Evolutionary conservation across 331 rosid species (phyloP).

Genomic region (Rhamnella rubrinervis): DNA sequence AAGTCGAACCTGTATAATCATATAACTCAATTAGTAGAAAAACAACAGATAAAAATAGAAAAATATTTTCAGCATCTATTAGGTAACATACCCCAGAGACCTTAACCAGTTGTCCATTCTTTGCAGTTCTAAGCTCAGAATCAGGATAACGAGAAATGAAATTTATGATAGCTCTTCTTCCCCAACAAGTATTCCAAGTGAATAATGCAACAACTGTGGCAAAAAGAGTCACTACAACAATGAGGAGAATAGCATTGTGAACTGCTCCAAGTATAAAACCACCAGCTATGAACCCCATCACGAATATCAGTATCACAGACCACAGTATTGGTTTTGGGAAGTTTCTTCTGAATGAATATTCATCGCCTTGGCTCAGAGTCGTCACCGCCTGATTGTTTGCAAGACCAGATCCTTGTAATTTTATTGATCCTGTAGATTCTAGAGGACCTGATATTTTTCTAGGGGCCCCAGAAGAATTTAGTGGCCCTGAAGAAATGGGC

Average conservation of each 20-base stretch:
- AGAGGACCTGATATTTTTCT: constrained; percentile 89
- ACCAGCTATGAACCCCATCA: constrained; percentile 98
- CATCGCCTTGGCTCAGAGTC: constrained; percentile 73
- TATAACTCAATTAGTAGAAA: constrained; percentile 8
- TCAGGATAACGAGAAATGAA: constrained; percentile 85
- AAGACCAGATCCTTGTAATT: constrained; percentile 45
- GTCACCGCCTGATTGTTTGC: constrained; percentile 84
- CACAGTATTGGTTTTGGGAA: constrained; percentile 90
- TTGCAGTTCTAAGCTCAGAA: constrained; percentile 97
- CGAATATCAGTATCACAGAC: constrained; percentile 89
- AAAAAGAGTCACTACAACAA: constrained; percentile 77
- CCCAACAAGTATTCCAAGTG: constrained; percentile 89
- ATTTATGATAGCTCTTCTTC: constrained; percentile 77
- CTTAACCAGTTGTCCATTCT: constrained; percentile 93
- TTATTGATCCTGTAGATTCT: constrained; percentile 75
- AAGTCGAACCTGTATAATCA: background rate
- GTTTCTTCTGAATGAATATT: constrained; percentile 82
- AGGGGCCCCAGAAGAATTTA: constrained; percentile 95
- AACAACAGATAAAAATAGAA: background rate
- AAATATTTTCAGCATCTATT: constrained; percentile 12
- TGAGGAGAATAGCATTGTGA: constrained; percentile 86
- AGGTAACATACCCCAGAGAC: constrained; percentile 91
- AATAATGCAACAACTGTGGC: constrained; percentile 69
- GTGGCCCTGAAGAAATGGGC: constrained; percentile 85
- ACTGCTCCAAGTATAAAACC: constrained; percentile 99